Evolutionary conservation across 1,284 basidiomycete genomes (phyloP), one percentile per base, ranked within the genome.

Genomic region (Rhodotorula mucilaginosa): DNA sequence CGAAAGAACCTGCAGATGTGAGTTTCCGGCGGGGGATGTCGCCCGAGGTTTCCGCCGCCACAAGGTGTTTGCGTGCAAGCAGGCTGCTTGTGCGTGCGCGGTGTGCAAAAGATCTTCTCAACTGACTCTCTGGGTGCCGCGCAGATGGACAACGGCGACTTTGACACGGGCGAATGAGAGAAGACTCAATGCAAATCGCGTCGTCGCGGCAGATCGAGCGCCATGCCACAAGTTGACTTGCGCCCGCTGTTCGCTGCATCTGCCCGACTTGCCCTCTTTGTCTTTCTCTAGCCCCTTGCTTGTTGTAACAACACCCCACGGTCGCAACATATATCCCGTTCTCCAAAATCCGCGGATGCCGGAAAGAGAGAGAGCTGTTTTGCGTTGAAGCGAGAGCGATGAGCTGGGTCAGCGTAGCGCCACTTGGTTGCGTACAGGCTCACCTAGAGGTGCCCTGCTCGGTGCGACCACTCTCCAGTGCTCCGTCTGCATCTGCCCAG

Each of bases 1-100:
- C 78, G 19, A 80, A 80, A 66, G 79, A 80, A 66, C 79, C 79
- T 3, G 68, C 77, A 65, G 78, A 78, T 62, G 73, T 67, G 58
- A 67, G 68, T 69, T 69, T 7, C 4, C 13, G 5, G 16, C 26
- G 44, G 18, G 49, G 18, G 39, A 12, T 10, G 39, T 44, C 39
- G 39, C 39, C 39, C 34, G 4, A 8, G 4, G 34, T 34, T 34
- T 34, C 7, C 34, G 5, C 34, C 34, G 34, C 34, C 34, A 34
- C 34, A 34, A 34, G 34, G 34, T 34, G 34, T 34, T 34, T 34
- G 34, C 34, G 34, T 8, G 34, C 34, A 26, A 44, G 39, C 39
- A 44, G 39, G 34, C 31, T 52, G 16, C 31, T 19, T n/a, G 23
- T 31, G 39, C 58, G 12, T 15, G 58, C 34, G 23, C 39, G 10